Percentiles rank a stretch among this genome's conserved stretches.
Evolutionary conservation across 768 basidiomycete species (phyloP).

Genomic region (Lyophyllum shimeji): DNA sequence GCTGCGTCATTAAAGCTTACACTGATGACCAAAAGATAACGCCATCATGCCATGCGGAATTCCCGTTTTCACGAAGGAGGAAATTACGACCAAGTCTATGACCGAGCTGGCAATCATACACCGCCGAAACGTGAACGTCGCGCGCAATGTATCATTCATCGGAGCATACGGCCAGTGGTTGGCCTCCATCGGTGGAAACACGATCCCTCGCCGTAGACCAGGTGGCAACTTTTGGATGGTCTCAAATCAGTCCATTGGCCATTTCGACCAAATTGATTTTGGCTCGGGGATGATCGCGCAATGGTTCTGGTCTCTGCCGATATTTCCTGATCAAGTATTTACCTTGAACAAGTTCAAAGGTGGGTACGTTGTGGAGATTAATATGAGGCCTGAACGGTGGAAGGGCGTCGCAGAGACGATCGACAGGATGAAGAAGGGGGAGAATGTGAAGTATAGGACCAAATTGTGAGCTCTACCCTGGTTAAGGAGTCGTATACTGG

Average conservation of each 20-base stretch:
- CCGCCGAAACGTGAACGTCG: not conserved
- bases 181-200: constrained; percentile 2
- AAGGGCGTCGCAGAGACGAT: not conserved
- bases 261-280: not conserved
- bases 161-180: constrained; percentile 5
- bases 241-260: not conserved
- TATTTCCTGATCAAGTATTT: not conserved
- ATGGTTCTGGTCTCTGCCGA: not conserved
- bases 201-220: constrained; percentile 2
- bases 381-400: not conserved
- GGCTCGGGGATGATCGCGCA: not conserved
- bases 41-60: constrained; percentile 8
- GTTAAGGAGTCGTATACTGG: not conserved
- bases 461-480: not conserved
- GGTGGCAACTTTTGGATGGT: not conserved
- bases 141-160: constrained; percentile 6
- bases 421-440: not conserved
- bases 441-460: not conserved
- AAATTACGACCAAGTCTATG: constrained; percentile 1
- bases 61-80: constrained; percentile 1
- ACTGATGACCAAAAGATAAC: not conserved
- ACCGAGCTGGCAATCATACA: constrained; percentile 3
- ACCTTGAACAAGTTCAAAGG: not conserved
- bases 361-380: not conserved
- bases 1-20: not conserved